Evolutionary conservation across 768 basidiomycete species (phyloP), one percentile per base, ranked within the genome.

Genomic region (Russula brevipes): DNA sequence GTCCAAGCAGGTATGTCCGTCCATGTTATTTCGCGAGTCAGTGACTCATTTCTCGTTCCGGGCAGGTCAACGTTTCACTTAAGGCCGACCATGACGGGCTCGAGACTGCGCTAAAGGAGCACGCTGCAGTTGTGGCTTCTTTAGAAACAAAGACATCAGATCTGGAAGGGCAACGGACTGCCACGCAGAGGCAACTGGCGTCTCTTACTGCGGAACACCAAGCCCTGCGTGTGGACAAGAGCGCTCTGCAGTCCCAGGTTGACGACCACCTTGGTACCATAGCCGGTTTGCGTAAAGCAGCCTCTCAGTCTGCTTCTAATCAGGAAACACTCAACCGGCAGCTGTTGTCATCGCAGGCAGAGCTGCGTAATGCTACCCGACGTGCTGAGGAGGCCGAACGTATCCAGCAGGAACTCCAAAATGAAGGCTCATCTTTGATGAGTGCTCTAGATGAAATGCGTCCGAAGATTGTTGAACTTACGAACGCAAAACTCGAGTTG

Each of bases 381-480:
- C 87, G 89, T 4, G 87, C 85, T 6, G 87, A 89, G 42, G 86
- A 88, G 66, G 87, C 88, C 0, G 89, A 92, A 72, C 79, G 77
- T 68, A 84, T 77, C 4, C 86, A 90, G 69, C 82, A 83, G 69
- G 85, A 83, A 63, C 78, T 94, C 3, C 91, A 92, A 69, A 76
- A 78, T 0, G 92, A 94, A 73, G 90, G 91, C 45, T 84, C 82
- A n/a, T 80, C 78, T 57, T 80, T 94, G 39, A 83, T 93, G 85
- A 83, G 80, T 35, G 85, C 88, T n/a, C 75, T 94, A 63, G 87
- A 93, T 66, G 90, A 93, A 73, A 87, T 93, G 84, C 82, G 88
- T 36, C 83, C 89, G 45, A 93, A 93, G 76, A 85, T 93, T 65
- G 85, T 92, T 24, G 86, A 91, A 71, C 78, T 95, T 58, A 91